A percentile compares a stretch with the other conserved stretches of the same genome.
Conservation (phyloP, 2,329 filamentous ascomycete genomes). For the Rachicladosporium sp. region DNA sequence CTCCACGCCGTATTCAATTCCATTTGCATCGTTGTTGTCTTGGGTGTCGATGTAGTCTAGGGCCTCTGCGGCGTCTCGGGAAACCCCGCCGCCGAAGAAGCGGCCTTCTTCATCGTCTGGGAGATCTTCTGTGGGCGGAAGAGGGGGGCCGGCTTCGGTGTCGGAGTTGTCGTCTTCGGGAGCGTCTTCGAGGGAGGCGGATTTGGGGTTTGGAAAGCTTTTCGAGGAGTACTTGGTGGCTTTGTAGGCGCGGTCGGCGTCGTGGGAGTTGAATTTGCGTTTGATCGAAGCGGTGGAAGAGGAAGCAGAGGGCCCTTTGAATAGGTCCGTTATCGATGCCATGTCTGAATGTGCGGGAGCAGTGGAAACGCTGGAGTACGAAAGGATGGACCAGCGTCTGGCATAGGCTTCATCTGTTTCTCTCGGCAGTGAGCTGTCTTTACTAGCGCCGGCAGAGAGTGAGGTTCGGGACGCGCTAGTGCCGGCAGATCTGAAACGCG, state of each 20-base stretch:
- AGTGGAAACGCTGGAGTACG: too few species aligned
- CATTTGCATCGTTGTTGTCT: conserved; percentile 33
- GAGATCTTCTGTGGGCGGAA: conserved; percentile 37
- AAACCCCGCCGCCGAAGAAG: conserved; percentile 90
- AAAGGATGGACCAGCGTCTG: too few species aligned
- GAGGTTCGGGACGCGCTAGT: too few species aligned
- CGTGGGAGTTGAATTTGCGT: conserved; percentile 45
- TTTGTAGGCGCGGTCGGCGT: conserved; percentile 48
- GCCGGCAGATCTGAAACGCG: too few species aligned
- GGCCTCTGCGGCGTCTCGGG: conserved; percentile 64
- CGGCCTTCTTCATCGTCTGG: conserved; percentile 79
- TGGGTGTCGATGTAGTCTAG: conserved; percentile 75
- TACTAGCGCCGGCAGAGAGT: too few species aligned
- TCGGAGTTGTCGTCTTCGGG: conserved; percentile 43
- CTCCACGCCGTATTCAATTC: conserved; percentile 42
- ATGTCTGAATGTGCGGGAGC: too few species aligned
- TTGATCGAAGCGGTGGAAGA: conserved; percentile 30
- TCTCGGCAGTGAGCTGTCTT: too few species aligned
- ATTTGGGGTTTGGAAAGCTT: conserved; percentile 32
- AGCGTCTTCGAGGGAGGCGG: conserved; percentile 39
- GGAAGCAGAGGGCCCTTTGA: conserved; percentile 43
- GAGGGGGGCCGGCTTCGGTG: conserved; percentile 23
- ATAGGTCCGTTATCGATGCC: conserved; percentile 51
- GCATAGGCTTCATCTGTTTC: too few species aligned
- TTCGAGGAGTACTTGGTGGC: conserved; percentile 40